Evolutionary conservation across 306 rosid genomes (phyloP).

Genomic region (Malus sieversii): DNA sequence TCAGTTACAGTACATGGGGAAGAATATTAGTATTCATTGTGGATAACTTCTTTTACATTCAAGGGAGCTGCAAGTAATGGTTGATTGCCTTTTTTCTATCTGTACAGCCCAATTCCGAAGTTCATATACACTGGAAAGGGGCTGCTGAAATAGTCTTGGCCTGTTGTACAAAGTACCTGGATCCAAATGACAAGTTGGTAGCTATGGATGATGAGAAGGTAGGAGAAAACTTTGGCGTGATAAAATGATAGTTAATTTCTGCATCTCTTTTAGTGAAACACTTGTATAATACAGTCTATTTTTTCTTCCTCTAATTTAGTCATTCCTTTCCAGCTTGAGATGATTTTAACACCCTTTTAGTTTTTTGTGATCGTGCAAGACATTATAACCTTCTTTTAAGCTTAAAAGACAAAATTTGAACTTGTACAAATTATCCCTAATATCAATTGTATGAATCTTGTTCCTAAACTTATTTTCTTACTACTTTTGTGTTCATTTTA

Average conservation of each 20-base stretch:
- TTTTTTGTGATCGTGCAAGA: not conserved
- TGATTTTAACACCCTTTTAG: not conserved
- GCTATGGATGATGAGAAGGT: conserved; percentile 71
- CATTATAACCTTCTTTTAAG: not conserved
- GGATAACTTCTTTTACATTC: conserved; percentile 10
- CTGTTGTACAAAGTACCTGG: conserved; percentile 46
- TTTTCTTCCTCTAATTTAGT: not conserved
- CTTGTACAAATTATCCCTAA: not conserved
- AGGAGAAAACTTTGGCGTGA: not conserved
- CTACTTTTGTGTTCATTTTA: not conserved
- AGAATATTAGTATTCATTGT: not conserved
- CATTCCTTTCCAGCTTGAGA: not conserved
- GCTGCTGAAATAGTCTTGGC: conserved; percentile 82
- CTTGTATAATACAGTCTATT: not conserved
- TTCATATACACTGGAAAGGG: conserved; percentile 93
- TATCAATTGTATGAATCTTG: not conserved
- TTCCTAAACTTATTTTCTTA: not conserved
- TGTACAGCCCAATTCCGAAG: conserved; percentile 46
- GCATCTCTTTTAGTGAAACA: not conserved
- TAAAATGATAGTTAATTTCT: not conserved
- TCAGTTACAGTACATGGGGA: not conserved
- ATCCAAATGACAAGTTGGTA: conserved; percentile 30
- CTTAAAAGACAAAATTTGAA: not conserved
- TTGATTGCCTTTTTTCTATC: not conserved
- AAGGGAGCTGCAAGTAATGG: conserved; percentile 2